Conservation (phyloP, 1,284 basidiomycete genomes). For the Jaminaea rosea region DNA sequence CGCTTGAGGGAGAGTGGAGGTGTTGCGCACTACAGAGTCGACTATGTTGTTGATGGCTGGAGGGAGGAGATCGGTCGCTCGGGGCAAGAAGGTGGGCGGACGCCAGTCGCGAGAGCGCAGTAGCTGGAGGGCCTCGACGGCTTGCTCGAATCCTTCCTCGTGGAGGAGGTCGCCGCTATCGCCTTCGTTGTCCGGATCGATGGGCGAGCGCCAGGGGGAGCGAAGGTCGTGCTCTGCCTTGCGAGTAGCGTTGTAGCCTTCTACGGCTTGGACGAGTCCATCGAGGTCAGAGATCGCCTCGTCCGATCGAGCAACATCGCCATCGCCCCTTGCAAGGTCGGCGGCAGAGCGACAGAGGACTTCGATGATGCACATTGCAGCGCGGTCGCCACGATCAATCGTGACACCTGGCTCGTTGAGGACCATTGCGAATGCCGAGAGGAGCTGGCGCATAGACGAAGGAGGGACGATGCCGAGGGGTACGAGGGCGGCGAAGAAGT, state of each 20-base stretch:
- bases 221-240: slow-evolving; percentile 26
- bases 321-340: slow-evolving; percentile 16
- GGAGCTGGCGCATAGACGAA: slow-evolving; percentile 65
- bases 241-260: slow-evolving; percentile 25
- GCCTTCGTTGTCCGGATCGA: slow-evolving; percentile 7
- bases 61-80: slow-evolving; percentile 35
- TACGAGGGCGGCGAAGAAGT: slow-evolving; percentile 48
- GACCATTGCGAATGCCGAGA: slow-evolving; percentile 72
- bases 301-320: slow-evolving; percentile 1
- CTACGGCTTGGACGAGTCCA: slow-evolving; percentile 26
- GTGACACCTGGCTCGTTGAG: slow-evolving; percentile 84
- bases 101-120: slow-evolving; percentile 19
- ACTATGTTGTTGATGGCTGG: slow-evolving; percentile 24
- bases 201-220: slow-evolving; percentile 19
- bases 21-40: neutral
- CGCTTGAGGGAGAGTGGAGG: slow-evolving; percentile 11
- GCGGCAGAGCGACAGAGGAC: slow-evolving; percentile 53
- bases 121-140: slow-evolving; percentile 25
- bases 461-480: slow-evolving; percentile 60
- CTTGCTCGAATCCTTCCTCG: slow-evolving; percentile 34
- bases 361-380: slow-evolving; percentile 75
- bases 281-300: slow-evolving; percentile 21
- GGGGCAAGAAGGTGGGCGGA: slow-evolving; percentile 28
- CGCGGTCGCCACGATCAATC: slow-evolving; percentile 71
- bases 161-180: slow-evolving; percentile 20